These are phyloP conservation scores for Sergeia podlipaevii DNA, from an alignment of 208 protist genomes.

Conservation along the genomic window DNA sequence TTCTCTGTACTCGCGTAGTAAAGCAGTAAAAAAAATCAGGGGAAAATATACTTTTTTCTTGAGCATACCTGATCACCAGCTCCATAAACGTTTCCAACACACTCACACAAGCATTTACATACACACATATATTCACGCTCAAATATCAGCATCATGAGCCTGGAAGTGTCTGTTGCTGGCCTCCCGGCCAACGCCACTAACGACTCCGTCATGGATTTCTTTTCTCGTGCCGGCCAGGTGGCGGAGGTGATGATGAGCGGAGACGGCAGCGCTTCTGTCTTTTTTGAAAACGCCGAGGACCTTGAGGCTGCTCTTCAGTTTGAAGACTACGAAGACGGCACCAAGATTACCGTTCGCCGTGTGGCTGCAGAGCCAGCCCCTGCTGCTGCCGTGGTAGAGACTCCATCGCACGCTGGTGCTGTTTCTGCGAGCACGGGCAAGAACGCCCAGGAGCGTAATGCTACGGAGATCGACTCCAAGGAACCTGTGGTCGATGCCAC, in stretches of 20 bases:
- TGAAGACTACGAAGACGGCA: constrained; percentile 33
- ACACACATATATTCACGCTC: neutral
- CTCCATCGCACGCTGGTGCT: constrained; percentile 21
- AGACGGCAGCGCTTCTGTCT: constrained; percentile 10
- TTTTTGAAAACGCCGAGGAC: constrained; percentile 32
- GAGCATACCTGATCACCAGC: too few species aligned
- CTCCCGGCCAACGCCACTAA: constrained; percentile 39
- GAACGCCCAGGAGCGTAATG: neutral
- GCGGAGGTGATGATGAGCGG: constrained; percentile 27
- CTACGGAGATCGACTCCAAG: constrained; percentile 13
- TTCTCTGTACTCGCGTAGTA: too few species aligned
- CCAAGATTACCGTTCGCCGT: constrained; percentile 16
- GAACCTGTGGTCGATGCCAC: constrained; percentile 19
- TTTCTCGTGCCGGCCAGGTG: constrained; percentile 55
- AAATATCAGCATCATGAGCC: constrained; percentile 11
- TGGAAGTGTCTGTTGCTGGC: constrained; percentile 34
- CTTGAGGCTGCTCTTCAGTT: constrained; percentile 30
- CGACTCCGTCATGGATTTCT: constrained; percentile 63
- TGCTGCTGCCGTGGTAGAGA: constrained; percentile 5
- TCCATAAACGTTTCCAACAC: neutral
- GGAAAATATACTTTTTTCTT: too few species aligned
- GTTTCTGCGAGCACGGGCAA: constrained; percentile 8
- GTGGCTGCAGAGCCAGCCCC: neutral
- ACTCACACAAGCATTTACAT: constrained; percentile 3
- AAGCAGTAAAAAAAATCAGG: too few species aligned